These are phyloP conservation scores for Metarhizium anisopliae DNA, from an alignment of 2,329 filamentous ascomycete species.

Conservation along the genomic window DNA sequence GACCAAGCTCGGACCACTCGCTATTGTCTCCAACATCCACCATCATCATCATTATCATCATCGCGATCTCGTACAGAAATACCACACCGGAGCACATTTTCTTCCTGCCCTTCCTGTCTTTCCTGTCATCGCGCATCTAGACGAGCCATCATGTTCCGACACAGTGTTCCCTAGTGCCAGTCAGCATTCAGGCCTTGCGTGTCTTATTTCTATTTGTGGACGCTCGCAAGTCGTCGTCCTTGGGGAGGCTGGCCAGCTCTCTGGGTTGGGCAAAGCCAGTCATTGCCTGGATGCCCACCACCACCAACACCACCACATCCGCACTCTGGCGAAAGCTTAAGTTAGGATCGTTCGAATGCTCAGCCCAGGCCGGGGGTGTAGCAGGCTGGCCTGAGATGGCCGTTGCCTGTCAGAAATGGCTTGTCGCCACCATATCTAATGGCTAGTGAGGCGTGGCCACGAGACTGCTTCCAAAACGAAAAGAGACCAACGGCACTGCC, in stretches of 20 bases:
- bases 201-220: constrained; percentile 1
- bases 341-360: neutral
- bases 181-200: neutral
- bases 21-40: neutral
- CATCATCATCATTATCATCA: neutral
- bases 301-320: neutral
- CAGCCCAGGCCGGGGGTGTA: neutral
- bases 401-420: neutral
- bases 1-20: neutral
- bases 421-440: neutral
- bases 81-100: neutral
- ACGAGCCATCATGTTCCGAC: neutral
- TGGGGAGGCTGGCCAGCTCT: constrained; percentile 1
- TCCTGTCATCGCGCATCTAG: neutral
- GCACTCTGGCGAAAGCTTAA: constrained; percentile 1
- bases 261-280: neutral
- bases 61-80: neutral
- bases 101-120: neutral
- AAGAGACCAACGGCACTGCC: neutral
- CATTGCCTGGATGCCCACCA: neutral
- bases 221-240: neutral
- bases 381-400: neutral
- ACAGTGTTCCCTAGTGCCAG: neutral
- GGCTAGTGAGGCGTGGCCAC: neutral
- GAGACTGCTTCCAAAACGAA: neutral